Evolutionary conservation across 805 yeast species (phyloP).

Genomic region (Maudiozyma bulderi): DNA sequence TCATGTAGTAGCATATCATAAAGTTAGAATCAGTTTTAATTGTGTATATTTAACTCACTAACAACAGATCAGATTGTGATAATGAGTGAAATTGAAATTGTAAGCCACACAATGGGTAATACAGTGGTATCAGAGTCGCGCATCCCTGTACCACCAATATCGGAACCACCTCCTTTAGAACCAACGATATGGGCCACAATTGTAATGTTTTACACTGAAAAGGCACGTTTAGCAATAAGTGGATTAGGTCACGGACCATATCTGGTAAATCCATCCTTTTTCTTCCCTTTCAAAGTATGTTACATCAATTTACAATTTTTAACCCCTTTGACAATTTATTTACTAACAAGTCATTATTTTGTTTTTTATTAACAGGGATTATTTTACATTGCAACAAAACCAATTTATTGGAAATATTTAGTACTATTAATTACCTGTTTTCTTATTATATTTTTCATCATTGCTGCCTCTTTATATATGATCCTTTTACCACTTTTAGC

Average conservation of each 20-base stretch:
- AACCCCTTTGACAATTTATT: background rate
- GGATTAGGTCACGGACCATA: background rate
- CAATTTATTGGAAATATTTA: slow-evolving; percentile 24
- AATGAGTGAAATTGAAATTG: background rate
- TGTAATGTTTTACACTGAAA: background rate
- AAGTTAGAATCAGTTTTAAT: too few relatives aligned
- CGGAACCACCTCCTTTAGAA: background rate
- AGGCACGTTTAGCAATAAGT: background rate
- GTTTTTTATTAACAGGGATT: slow-evolving; percentile 17
- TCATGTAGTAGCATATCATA: too few relatives aligned
- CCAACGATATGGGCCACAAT: background rate
- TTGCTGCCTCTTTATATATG: slow-evolving; percentile 17
- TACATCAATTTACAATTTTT: background rate
- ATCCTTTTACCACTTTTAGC: slow-evolving; percentile 20
- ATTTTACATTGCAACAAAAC: slow-evolving; percentile 14
- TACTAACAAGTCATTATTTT: background rate
- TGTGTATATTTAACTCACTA: too few relatives aligned
- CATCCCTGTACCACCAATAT: background rate
- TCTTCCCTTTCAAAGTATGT: slow-evolving; percentile 1
- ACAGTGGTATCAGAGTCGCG: background rate
- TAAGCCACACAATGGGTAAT: background rate
- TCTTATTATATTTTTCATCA: slow-evolving; percentile 13
- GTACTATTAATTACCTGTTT: slow-evolving; percentile 18
- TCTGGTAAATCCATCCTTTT: background rate
- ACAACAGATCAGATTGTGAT: background rate